Evolutionary conservation across 495 filamentous ascomycete genomes (phyloP).

Genomic region (Xylaria castorea): DNA sequence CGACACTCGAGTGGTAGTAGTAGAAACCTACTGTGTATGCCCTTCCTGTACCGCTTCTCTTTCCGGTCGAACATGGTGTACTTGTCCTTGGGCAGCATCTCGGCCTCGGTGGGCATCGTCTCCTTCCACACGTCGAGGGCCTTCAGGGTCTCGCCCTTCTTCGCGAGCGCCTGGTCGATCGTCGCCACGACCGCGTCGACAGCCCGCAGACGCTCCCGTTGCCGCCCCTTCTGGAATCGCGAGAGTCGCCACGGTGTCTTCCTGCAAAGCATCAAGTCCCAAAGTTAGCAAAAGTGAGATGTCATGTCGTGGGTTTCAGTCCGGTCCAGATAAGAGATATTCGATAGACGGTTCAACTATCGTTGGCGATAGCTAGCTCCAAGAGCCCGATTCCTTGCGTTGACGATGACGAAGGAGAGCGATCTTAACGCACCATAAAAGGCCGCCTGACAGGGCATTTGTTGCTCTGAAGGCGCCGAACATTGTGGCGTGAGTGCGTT

Average conservation of each 20-base stretch:
- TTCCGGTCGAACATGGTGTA: slow-evolving; percentile 98
- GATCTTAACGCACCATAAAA: slow-evolving; percentile 71
- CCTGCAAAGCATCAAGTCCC: slow-evolving; percentile 57
- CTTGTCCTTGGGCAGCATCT: slow-evolving; percentile 97
- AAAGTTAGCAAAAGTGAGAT: slow-evolving; percentile 22
- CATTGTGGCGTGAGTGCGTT: slow-evolving; percentile 55
- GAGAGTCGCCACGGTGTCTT: slow-evolving; percentile 99
- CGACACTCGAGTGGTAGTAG: background rate
- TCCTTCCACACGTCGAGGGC: slow-evolving; percentile 85
- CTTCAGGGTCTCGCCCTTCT: slow-evolving; percentile 71
- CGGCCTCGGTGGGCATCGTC: slow-evolving; percentile 94
- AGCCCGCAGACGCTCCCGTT: slow-evolving; percentile 81
- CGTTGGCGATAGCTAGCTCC: background rate
- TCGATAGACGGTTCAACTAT: background rate
- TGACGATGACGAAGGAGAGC: background rate
- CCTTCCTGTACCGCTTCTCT: slow-evolving; percentile 93
- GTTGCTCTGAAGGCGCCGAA: slow-evolving; percentile 84
- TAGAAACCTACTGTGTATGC: slow-evolving; percentile 84
- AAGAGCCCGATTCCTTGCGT: background rate
- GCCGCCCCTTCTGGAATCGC: slow-evolving; percentile 83
- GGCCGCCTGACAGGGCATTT: slow-evolving; percentile 75
- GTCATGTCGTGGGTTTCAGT: background rate
- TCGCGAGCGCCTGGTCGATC: slow-evolving; percentile 74
- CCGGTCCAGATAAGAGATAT: background rate
- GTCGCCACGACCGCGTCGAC: slow-evolving; percentile 85